phyloP scores from a whole-genome alignment of 495 filamentous ascomycete species.

The Hypoxylon fuscum region DNA sequence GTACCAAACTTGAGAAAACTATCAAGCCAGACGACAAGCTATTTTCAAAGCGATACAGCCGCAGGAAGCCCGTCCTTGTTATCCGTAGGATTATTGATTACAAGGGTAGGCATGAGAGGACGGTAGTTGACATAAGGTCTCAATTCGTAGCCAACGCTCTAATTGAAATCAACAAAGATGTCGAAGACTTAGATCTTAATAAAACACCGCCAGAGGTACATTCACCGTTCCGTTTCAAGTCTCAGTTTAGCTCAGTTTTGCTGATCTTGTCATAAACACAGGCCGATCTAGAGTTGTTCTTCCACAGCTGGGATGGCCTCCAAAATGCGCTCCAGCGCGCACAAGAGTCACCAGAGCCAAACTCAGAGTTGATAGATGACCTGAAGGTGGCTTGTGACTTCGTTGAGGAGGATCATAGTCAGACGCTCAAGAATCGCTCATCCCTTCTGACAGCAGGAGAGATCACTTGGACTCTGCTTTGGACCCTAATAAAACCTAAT shows the following conservation, averaged over 20 bases:
- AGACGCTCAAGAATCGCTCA: neutral
- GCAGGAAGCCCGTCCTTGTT: neutral
- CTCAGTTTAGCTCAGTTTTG: too few relatives aligned
- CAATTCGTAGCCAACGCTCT: neutral
- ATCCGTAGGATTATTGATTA: neutral
- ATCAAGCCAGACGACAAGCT: neutral
- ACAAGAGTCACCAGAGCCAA: neutral
- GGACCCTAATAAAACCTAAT: neutral
- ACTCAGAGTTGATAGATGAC: conserved; percentile 4
- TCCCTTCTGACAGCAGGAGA: neutral
- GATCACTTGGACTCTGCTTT: conserved; percentile 2
- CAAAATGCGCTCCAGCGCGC: neutral
- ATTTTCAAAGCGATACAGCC: neutral
- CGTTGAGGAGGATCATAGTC: neutral
- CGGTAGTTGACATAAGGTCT: neutral
- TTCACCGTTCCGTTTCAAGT: too few relatives aligned
- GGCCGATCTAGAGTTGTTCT: neutral
- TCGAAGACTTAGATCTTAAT: neutral
- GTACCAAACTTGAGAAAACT: neutral
- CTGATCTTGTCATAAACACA: neutral
- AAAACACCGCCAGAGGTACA: conserved; percentile 3
- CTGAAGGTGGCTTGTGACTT: neutral
- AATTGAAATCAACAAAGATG: conserved; percentile 7
- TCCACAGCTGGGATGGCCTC: neutral
- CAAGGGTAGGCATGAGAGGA: neutral